Percentiles rank a stretch among this genome's conserved stretches.
Evolutionary conservation across 345 rosid species (phyloP).

Genomic region (Eucalyptus polyanthemos): DNA sequence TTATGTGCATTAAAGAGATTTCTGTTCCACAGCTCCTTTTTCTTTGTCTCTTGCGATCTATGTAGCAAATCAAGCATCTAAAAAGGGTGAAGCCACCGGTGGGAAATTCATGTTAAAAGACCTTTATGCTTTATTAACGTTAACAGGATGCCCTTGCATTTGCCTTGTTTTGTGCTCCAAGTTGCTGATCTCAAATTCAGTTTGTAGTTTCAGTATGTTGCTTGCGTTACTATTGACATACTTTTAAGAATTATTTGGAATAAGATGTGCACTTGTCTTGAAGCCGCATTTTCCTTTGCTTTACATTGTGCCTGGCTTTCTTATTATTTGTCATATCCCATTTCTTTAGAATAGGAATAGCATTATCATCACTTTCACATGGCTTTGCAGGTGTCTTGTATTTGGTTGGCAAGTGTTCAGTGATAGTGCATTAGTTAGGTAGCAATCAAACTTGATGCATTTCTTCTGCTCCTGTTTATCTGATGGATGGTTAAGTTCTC

Average conservation of each 20-base stretch:
- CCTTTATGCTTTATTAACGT: not conserved
- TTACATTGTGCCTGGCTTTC: not conserved
- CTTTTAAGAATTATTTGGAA: not conserved
- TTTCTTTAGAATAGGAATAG: not conserved
- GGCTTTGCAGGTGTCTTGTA: not conserved
- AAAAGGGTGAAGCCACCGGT: not conserved
- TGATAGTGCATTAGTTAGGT: not conserved
- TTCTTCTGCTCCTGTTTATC: not conserved
- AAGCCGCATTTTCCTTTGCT: not conserved
- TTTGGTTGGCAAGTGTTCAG: not conserved
- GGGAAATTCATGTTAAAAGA: not conserved
- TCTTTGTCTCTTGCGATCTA: not conserved
- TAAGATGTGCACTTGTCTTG: not conserved
- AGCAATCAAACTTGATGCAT: not conserved
- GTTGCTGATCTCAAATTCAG: not conserved
- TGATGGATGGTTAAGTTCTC: not conserved
- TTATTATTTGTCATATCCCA: not conserved
- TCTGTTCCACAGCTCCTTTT: not conserved
- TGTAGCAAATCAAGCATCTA: not conserved
- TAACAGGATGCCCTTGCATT: not conserved
- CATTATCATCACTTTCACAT: not conserved
- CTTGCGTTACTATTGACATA: not conserved
- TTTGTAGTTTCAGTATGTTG: not conserved
- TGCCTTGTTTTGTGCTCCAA: not conserved
- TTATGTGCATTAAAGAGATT: not conserved